A percentile compares a stretch with the other conserved stretches of the same genome.
Conservation (phyloP, 768 basidiomycete species). For the Arthromyces matolae region DNA sequence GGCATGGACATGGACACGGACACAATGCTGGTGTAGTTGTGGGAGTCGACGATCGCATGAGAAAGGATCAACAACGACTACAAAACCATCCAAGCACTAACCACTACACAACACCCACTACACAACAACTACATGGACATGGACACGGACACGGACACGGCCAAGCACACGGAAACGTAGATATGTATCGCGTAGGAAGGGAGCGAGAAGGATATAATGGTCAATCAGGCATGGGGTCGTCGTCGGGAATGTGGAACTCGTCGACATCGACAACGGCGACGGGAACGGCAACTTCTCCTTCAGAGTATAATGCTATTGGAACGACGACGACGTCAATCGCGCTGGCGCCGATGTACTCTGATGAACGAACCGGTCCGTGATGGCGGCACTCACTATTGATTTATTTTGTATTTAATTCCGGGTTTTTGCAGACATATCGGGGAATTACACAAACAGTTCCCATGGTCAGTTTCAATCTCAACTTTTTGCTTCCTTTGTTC, state of each 20-base stretch:
- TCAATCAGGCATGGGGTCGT: constrained; percentile 15
- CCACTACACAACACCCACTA: too few relatives aligned
- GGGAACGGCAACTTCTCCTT: too few relatives aligned
- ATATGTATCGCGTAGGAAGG: background rate
- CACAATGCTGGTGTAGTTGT: too few relatives aligned
- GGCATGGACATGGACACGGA: too few relatives aligned
- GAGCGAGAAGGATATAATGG: constrained; percentile 28
- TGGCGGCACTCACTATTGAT: too few relatives aligned
- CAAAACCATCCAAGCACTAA: constrained; percentile 20
- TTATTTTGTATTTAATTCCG: constrained; percentile 8
- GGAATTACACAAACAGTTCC: constrained; percentile 41
- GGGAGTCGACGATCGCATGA: constrained; percentile 26
- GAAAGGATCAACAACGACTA: constrained; percentile 17
- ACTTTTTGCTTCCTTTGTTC: background rate
- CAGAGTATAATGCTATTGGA: too few relatives aligned
- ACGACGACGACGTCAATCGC: constrained; percentile 8
- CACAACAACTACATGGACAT: constrained; percentile 15
- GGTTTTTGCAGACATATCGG: constrained; percentile 34
- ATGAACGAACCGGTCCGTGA: constrained; percentile 56
- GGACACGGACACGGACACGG: constrained; percentile 32
- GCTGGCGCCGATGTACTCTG: constrained; percentile 48
- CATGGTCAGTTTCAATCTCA: constrained; percentile 29
- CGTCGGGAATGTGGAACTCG: constrained; percentile 27
- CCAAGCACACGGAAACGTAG: constrained; percentile 28
- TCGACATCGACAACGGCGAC: too few relatives aligned